phyloP scores from a whole-genome alignment of 495 filamentous ascomycete genomes.

The Immersiella caudata region DNA sequence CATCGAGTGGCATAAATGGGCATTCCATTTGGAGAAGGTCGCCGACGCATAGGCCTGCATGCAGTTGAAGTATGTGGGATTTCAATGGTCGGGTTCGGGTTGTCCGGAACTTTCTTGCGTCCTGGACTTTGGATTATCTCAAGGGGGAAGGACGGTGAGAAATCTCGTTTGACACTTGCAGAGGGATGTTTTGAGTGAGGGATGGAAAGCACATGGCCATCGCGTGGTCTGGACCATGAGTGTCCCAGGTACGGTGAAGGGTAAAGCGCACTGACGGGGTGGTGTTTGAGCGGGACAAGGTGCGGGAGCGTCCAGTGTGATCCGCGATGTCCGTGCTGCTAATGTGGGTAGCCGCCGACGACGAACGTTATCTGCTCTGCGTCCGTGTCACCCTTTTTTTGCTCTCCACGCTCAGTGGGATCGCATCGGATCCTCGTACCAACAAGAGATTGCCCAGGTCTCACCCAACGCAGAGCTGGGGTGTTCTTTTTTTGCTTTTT shows the following conservation, averaged over 20 bases:
- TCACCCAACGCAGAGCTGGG: neutral
- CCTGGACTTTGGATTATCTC: no score
- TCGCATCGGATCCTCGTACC: neutral
- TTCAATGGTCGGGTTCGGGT: neutral
- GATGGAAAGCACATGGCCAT: neutral
- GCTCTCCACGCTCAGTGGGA: no score
- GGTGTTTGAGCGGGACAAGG: neutral
- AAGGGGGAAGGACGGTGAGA: neutral
- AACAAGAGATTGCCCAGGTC: neutral
- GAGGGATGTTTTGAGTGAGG: neutral
- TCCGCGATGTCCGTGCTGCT: neutral
- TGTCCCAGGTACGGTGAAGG: neutral
- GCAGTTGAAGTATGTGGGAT: neutral
- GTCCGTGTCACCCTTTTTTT: no score
- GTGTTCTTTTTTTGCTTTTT: no score
- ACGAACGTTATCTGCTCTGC: no score
- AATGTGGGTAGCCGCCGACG: no score
- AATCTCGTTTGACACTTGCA: neutral
- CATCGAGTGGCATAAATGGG: neutral
- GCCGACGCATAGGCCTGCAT: neutral
- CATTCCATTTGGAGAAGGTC: neutral
- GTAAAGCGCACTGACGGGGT: neutral
- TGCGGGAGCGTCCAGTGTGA: neutral
- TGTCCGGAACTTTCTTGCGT: neutral
- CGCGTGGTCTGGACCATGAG: neutral